Conservation (phyloP, 352 stramenopile genomes). For the Globisporangium perplexum region DNA sequence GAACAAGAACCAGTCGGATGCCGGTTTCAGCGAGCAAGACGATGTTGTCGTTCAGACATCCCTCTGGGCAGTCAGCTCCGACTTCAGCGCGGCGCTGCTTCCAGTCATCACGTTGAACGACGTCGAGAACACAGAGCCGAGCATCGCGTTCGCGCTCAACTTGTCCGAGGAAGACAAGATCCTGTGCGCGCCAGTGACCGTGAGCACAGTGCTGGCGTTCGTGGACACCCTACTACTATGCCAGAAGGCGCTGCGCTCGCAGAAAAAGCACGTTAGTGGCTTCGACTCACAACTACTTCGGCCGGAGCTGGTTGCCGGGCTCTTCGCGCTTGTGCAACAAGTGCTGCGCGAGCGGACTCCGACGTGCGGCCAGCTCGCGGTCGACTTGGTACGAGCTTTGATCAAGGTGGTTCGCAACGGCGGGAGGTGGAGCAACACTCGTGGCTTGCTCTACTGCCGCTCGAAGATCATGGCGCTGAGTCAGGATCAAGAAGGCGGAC, state of each 20-base stretch:
- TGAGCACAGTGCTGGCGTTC: slow-evolving; percentile 59
- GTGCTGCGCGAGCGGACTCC: slow-evolving; percentile 58
- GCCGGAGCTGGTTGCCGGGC: slow-evolving; percentile 46
- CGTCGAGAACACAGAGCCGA: slow-evolving; percentile 22
- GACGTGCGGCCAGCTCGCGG: slow-evolving; percentile 39
- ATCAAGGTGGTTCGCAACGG: slow-evolving; percentile 62
- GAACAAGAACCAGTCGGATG: slow-evolving; percentile 34
- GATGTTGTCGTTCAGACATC: slow-evolving; percentile 61
- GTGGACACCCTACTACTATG: slow-evolving; percentile 23
- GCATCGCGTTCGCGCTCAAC: slow-evolving; percentile 42
- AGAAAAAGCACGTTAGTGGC: slow-evolving; percentile 6
- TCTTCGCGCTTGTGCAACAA: slow-evolving; percentile 75
- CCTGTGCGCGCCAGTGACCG: slow-evolving; percentile 54
- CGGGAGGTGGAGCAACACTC: slow-evolving; percentile 63
- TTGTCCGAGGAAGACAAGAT: slow-evolving; percentile 75
- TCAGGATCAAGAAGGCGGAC: slow-evolving; percentile 72
- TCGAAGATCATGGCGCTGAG: slow-evolving; percentile 83
- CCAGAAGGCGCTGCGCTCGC: slow-evolving; percentile 5
- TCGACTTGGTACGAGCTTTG: slow-evolving; percentile 58
- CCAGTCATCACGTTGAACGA: slow-evolving; percentile 66
- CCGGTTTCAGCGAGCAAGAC: slow-evolving; percentile 23
- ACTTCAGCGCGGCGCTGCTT: slow-evolving; percentile 52
- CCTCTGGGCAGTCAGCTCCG: slow-evolving; percentile 56
- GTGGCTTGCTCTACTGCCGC: slow-evolving; percentile 71
- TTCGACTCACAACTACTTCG: slow-evolving; percentile 23